These are phyloP conservation scores for Pythium volutum DNA, from an alignment of 352 stramenopile genomes.

Conservation along the genomic window DNA sequence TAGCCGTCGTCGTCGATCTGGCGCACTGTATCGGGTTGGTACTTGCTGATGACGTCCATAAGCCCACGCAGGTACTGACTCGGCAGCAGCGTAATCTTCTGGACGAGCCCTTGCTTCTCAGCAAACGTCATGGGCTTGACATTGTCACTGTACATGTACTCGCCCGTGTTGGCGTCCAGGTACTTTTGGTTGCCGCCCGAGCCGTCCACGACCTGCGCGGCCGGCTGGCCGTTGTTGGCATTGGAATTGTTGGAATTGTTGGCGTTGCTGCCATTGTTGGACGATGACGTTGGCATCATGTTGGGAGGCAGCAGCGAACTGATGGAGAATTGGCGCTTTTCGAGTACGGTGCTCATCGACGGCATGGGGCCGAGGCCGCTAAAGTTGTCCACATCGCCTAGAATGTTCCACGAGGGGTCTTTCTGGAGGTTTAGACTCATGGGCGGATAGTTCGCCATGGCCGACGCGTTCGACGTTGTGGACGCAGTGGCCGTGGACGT, in stretches of 20 bases:
- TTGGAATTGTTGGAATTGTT: background rate
- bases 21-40: slow-evolving; percentile 81
- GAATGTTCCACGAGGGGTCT: slow-evolving; percentile 68
- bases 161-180: slow-evolving; percentile 55
- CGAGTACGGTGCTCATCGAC: slow-evolving; percentile 61
- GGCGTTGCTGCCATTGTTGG: slow-evolving; percentile 9
- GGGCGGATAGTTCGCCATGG: slow-evolving; percentile 30
- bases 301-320: slow-evolving; percentile 57
- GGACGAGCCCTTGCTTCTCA: slow-evolving; percentile 80
- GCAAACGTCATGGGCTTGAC: slow-evolving; percentile 83
- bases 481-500: background rate
- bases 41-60: slow-evolving; percentile 89
- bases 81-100: slow-evolving; percentile 84
- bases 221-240: slow-evolving; percentile 27
- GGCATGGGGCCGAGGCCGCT: slow-evolving; percentile 59
- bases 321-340: slow-evolving; percentile 81
- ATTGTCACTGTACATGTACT: slow-evolving; percentile 86
- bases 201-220: slow-evolving; percentile 40
- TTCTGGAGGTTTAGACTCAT: slow-evolving; percentile 67
- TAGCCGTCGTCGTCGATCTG: slow-evolving; percentile 88
- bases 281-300: slow-evolving; percentile 23
- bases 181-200: slow-evolving; percentile 72
- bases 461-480: slow-evolving; percentile 2
- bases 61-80: slow-evolving; percentile 81
- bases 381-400: slow-evolving; percentile 68